A percentile compares a stretch with the other conserved stretches of the same genome.
Evolutionary conservation across 306 rosid genomes (phyloP).

Genomic region (Nissolia schottii): DNA sequence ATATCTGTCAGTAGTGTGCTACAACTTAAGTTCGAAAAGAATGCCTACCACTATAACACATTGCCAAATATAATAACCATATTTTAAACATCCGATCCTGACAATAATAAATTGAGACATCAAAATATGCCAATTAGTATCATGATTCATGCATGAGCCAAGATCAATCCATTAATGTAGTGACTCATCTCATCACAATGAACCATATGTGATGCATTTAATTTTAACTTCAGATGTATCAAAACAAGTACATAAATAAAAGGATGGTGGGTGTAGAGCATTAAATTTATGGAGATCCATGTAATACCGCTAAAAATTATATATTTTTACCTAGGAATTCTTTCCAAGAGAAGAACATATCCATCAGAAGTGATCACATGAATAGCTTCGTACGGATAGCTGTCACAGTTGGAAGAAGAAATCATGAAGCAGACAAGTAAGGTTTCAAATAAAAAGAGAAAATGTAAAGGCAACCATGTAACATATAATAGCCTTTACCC

Average conservation of each 20-base stretch:
- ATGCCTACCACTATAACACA: background rate
- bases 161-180: background rate
- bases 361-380: constrained; percentile 83
- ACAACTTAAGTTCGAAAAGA: background rate
- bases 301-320: background rate
- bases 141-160: background rate
- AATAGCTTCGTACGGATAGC: constrained; percentile 94
- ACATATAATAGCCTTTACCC: constrained; percentile 49
- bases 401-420: constrained; percentile 23
- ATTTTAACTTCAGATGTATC: background rate
- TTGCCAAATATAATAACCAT: background rate
- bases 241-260: constrained; percentile 8
- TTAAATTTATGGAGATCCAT: background rate
- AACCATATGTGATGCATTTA: background rate
- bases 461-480: constrained; percentile 4
- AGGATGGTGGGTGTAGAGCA: background rate
- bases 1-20: background rate
- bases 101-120: constrained; percentile 17
- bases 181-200: background rate
- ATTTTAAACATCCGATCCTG: background rate
- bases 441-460: background rate
- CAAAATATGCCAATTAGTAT: background rate
- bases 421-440: constrained; percentile 8
- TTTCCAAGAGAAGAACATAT: constrained; percentile 87
- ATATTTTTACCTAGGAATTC: constrained; percentile 77